These are phyloP conservation scores for Cylindrodendrum hubeiense DNA, from an alignment of 2,329 filamentous ascomycete genomes.

Conservation along the genomic window DNA sequence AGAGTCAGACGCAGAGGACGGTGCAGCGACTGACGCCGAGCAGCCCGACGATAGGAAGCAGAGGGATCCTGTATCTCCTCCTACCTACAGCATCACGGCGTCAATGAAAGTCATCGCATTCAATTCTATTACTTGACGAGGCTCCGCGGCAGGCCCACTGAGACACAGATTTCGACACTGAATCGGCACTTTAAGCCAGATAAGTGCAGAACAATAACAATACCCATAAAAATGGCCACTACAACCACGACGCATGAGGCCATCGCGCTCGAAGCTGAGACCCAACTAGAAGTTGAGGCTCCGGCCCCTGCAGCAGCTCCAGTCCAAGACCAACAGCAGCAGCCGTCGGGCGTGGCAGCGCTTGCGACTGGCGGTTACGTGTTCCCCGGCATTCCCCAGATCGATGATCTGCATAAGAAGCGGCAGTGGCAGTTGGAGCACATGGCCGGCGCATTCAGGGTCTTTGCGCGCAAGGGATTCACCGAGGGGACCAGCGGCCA, in stretches of 20 bases:
- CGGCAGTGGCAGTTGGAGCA: slow-evolving; percentile 49
- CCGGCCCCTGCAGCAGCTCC: background rate
- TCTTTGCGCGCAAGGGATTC: slow-evolving; percentile 58
- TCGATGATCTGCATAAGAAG: slow-evolving; percentile 57
- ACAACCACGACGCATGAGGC: background rate
- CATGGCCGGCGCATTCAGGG: slow-evolving; percentile 57
- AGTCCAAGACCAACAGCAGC: background rate
- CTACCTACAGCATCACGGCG: background rate
- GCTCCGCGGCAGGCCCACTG: background rate
- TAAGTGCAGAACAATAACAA: background rate
- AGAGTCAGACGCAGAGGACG: background rate
- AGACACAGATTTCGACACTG: background rate
- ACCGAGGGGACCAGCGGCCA: slow-evolving; percentile 74
- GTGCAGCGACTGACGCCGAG: background rate
- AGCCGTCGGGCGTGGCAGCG: background rate
- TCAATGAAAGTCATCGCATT: background rate
- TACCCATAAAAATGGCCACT: background rate
- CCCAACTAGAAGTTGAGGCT: background rate
- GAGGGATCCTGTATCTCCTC: background rate
- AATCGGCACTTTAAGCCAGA: background rate
- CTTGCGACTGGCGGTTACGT: slow-evolving; percentile 35
- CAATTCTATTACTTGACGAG: background rate
- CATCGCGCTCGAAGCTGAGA: background rate
- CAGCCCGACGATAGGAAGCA: no score
- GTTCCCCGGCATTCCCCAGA: slow-evolving; percentile 65